A percentile compares a stretch with the other conserved stretches of the same genome.
phyloP scores from a whole-genome alignment of 495 filamentous ascomycete species.

The Parathielavia appendiculata region DNA sequence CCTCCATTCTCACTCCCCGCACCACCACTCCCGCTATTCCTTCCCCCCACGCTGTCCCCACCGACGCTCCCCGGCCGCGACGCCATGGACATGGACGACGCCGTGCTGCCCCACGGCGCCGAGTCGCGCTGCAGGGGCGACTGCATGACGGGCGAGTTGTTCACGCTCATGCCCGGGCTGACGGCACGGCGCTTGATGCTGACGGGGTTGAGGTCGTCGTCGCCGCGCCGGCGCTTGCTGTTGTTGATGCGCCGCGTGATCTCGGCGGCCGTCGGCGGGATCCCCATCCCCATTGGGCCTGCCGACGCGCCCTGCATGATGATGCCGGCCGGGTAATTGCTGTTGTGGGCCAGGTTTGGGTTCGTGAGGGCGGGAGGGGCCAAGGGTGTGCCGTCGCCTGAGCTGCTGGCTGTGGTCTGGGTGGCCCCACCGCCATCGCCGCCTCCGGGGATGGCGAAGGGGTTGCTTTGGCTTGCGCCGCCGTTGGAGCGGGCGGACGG shows the following conservation, averaged over 20 bases:
- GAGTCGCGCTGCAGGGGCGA: slow-evolving; percentile 66
- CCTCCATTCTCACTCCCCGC: slow-evolving; percentile 12
- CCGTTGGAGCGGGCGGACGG: slow-evolving; percentile 46
- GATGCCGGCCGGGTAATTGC: not conserved
- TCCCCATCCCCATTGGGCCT: not conserved
- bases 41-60: slow-evolving; percentile 39
- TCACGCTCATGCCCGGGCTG: slow-evolving; percentile 83
- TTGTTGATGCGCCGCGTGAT: slow-evolving; percentile 61
- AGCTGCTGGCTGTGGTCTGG: slow-evolving; percentile 26
- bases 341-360: slow-evolving; percentile 16
- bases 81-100: not conserved
- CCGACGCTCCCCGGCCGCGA: slow-evolving; percentile 57
- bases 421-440: not conserved
- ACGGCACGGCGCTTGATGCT: slow-evolving; percentile 92
- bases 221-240: slow-evolving; percentile 79
- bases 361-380: not conserved
- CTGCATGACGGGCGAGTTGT: slow-evolving; percentile 85
- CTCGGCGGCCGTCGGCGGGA: slow-evolving; percentile 54
- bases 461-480: slow-evolving; percentile 23
- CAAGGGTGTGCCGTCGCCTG: slow-evolving; percentile 27
- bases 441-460: slow-evolving; percentile 16
- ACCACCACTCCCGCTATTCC: slow-evolving; percentile 18
- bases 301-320: slow-evolving; percentile 9
- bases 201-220: slow-evolving; percentile 86
- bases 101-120: slow-evolving; percentile 59